Evolutionary conservation across 1,284 basidiomycete species (phyloP).

Genomic region (Cyathus olla): DNA sequence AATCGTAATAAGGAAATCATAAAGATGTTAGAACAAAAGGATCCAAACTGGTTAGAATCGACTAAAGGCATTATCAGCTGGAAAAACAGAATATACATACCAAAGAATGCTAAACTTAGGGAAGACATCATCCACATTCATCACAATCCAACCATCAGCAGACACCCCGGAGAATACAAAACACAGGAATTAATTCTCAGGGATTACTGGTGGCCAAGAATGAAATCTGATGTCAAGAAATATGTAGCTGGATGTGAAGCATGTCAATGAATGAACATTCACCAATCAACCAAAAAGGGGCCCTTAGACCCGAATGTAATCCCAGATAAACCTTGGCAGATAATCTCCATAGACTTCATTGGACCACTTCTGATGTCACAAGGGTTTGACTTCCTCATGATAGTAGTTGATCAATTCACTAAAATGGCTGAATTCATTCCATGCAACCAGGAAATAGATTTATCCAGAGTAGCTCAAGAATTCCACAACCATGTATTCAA

Average conservation of each 20-base stretch:
- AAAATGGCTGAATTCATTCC: slow-evolving; percentile 3
- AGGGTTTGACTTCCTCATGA: background rate
- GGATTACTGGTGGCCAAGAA: slow-evolving; percentile 39
- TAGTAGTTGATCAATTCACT: slow-evolving; percentile 1
- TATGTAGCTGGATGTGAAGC: slow-evolving; percentile 32
- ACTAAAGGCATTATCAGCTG: background rate
- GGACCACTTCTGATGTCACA: background rate
- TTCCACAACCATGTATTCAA: too few relatives aligned
- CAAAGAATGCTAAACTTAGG: slow-evolving; percentile 6
- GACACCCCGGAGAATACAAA: slow-evolving; percentile 21
- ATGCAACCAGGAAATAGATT: background rate
- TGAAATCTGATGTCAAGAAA: slow-evolving; percentile 19
- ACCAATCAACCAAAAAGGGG: background rate
- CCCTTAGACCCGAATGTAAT: background rate
- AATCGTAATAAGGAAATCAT: background rate
- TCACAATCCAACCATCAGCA: background rate
- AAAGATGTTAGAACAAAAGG: background rate
- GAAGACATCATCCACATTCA: slow-evolving; percentile 13
- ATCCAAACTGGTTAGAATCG: background rate
- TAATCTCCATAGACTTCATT: slow-evolving; percentile 1
- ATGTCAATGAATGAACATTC: slow-evolving; percentile 27
- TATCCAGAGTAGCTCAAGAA: too few relatives aligned
- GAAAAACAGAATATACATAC: background rate
- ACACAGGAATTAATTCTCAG: slow-evolving; percentile 20
- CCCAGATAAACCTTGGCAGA: background rate